Base-by-base conservation (phyloP, 345 rosid genomes). In the Gossypium mustelinum region DNA sequence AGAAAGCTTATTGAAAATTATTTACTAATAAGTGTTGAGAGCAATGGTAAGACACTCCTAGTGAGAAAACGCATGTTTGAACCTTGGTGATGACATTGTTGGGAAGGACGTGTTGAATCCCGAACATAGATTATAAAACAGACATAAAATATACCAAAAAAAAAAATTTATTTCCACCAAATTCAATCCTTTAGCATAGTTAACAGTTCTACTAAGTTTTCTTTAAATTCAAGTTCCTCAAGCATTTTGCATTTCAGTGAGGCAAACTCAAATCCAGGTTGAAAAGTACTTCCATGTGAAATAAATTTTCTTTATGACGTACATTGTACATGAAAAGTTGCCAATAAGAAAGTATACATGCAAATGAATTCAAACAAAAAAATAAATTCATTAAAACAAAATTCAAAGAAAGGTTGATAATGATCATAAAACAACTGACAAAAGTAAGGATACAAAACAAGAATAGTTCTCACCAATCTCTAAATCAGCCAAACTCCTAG, bases 401-500 rank as follows among this genome's bases (percentile, higher is more conserved):
- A 13, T 52, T 70, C 27, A 29, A 17, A 45, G 44, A 60, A 60
- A 25, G 57, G 68, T 10, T 58, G 17, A 60, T 25, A 47, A 60
- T 11, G 45, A 47, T 47, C 43, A 59, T 17, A 73, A 1, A 45
- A 24, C 24, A 29, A 59, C 51, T n/a, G 24, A 58, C 56, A 57
- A 41, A 71, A 71, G 52, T 39, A 12, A 18, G 29, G 51, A 50
- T 56, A 55, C 62, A 72, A 34, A 44, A 56, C 24, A 58, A 9
- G 44, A 43, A 14, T 14, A 58, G 61, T 10, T 55, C 18, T 56
- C 48, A 34, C 50, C 50, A 39, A 55, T 22, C 17, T 22, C 27
- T 56, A 34, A 43, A 57, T 72, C 65, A 44, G 14, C 14, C 52
- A 43, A 72, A 12, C 54, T 59, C 75, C 56, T 20, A 58, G 65